Conservation (phyloP, 1,139 yeast genomes). For the Pichia sp. region DNA sequence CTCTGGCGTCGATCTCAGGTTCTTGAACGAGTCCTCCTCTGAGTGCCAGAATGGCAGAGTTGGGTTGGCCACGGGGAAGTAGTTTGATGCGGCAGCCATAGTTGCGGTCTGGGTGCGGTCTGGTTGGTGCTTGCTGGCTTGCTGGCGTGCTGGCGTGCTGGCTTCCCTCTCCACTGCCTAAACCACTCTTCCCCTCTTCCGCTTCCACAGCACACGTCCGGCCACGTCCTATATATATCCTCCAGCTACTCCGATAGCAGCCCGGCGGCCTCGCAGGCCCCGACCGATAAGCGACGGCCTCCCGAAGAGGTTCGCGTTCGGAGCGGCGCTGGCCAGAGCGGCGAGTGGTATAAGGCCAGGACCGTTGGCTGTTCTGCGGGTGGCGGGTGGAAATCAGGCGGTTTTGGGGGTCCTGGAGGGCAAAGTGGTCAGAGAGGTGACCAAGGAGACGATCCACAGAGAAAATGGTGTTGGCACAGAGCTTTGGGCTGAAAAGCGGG, state of each 20-base stretch:
- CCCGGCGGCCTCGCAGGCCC: neutral
- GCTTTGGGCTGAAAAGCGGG: constrained; percentile 38
- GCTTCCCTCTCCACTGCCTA: too few relatives aligned
- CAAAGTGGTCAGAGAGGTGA: neutral
- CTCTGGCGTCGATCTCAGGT: constrained; percentile 20
- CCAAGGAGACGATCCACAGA: neutral
- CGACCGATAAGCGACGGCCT: neutral
- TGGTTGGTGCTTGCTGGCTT: too few relatives aligned
- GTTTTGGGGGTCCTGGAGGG: neutral
- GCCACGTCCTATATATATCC: too few relatives aligned
- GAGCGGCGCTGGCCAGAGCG: neutral
- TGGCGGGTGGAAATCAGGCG: neutral
- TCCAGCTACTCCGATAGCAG: neutral
- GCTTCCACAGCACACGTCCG: too few relatives aligned
- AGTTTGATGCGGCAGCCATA: constrained; percentile 17
- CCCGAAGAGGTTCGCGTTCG: neutral
- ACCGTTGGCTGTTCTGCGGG: neutral
- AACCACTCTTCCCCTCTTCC: too few relatives aligned
- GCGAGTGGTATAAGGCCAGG: neutral
- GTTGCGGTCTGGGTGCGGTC: neutral
- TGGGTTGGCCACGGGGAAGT: constrained; percentile 14
- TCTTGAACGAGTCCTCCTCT: constrained; percentile 23
- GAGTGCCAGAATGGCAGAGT: constrained; percentile 24
- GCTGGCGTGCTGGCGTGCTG: too few relatives aligned
- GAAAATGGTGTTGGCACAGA: neutral